Evolutionary conservation across 352 stramenopile genomes (phyloP).

Genomic region (Phytophthora hybrid): DNA sequence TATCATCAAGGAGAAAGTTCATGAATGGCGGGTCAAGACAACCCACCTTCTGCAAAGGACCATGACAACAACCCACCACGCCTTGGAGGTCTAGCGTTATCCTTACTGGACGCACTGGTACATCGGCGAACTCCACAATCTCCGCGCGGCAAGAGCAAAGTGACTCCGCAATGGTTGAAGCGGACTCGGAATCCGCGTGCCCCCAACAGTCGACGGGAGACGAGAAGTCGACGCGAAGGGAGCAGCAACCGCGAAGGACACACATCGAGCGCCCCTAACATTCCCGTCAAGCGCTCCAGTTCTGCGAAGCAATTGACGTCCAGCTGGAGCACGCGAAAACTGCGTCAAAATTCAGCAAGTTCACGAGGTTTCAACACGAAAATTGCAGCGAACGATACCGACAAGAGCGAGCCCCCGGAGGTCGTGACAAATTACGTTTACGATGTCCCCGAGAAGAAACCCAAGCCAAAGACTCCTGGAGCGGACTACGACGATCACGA

Average conservation of each 20-base stretch:
- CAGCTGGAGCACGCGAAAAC: constrained; percentile 9
- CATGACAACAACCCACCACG: constrained; percentile 16
- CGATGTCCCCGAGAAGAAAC: constrained; percentile 38
- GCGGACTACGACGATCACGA: constrained; percentile 30
- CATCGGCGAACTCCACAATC: constrained; percentile 18
- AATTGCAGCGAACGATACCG: constrained; percentile 9
- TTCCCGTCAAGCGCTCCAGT: constrained; percentile 20
- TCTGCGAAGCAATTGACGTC: constrained; percentile 16
- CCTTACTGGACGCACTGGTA: constrained; percentile 27
- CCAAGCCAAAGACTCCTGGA: constrained; percentile 10
- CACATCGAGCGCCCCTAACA: not conserved
- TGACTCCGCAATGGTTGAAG: constrained; percentile 18
- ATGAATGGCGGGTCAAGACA: constrained; percentile 30
- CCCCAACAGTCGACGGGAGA: constrained; percentile 15
- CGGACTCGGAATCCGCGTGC: constrained; percentile 12
- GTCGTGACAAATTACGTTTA: constrained; percentile 44
- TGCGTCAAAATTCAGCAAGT: constrained; percentile 3
- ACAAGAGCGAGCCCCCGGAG: constrained; percentile 30
- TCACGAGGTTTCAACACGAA: constrained; percentile 22
- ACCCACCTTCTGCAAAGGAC: not conserved
- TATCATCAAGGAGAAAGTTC: not conserved
- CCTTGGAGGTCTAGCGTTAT: constrained; percentile 20
- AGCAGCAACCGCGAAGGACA: constrained; percentile 20
- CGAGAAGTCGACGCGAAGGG: constrained; percentile 17
- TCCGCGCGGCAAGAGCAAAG: constrained; percentile 14